These are phyloP conservation scores for Medicago lupulina DNA, from an alignment of 306 rosid genomes.

Conservation along the genomic window DNA sequence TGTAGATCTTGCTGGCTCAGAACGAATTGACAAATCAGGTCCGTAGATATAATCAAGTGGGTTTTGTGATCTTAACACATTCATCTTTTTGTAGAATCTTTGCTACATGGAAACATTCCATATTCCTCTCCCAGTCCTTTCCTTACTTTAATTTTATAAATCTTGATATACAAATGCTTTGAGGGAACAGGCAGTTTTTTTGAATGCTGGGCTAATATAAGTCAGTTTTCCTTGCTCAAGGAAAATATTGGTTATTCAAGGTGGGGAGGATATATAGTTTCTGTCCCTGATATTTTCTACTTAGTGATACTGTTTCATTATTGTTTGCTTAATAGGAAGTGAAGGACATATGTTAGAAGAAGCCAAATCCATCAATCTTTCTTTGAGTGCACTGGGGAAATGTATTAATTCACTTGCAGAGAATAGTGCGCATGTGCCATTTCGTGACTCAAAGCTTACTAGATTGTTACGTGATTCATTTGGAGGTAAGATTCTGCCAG, in stretches of 20 bases:
- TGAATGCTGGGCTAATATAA: slow-evolving; percentile 25
- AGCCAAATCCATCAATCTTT: slow-evolving; percentile 95
- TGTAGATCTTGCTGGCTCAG: slow-evolving; percentile 99
- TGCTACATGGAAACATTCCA: slow-evolving; percentile 31
- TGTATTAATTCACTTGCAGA: slow-evolving; percentile 96
- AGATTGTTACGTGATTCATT: slow-evolving; percentile 93
- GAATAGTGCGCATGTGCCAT: slow-evolving; percentile 92
- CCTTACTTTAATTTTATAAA: slow-evolving; percentile 4
- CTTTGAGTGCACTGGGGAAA: slow-evolving; percentile 95
- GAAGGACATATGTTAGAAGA: slow-evolving; percentile 99
- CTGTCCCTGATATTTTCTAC: slow-evolving; percentile 30
- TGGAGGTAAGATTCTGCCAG: slow-evolving; percentile 72
- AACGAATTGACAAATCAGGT: slow-evolving; percentile 98
- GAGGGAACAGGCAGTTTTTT: slow-evolving; percentile 14
- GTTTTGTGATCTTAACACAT: slow-evolving; percentile 23
- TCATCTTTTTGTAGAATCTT: slow-evolving; percentile 34
- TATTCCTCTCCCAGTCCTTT: slow-evolving; percentile 18
- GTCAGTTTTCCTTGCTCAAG: slow-evolving; percentile 28
- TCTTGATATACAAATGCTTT: slow-evolving; percentile 28
- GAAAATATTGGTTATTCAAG: slow-evolving; percentile 21
- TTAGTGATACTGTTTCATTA: slow-evolving; percentile 32
- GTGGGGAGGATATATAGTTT: slow-evolving; percentile 30
- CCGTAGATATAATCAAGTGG: slow-evolving; percentile 37
- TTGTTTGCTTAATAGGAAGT: slow-evolving; percentile 72
- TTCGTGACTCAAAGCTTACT: slow-evolving; percentile 99